Evolutionary conservation across 768 basidiomycete genomes (phyloP).

Genomic region (Podaxis sp.): DNA sequence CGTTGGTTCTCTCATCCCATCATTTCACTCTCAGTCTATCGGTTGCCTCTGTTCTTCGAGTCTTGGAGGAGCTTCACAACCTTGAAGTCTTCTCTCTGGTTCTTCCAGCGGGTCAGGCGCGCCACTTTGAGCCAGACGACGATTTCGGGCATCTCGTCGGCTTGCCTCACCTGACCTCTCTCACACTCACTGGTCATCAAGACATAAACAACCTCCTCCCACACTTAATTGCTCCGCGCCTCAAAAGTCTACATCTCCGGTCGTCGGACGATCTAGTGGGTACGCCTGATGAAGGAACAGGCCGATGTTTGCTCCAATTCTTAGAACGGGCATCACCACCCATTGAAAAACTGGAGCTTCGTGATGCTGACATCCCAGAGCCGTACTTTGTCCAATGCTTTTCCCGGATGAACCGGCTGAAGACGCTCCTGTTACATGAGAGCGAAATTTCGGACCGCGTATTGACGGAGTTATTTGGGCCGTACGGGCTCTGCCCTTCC

Average conservation of each 20-base stretch:
- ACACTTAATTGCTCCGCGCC: constrained; percentile 23
- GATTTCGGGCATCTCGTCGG: constrained; percentile 15
- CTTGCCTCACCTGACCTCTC: constrained; percentile 21
- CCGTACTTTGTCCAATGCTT: constrained; percentile 20
- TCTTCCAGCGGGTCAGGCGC: constrained; percentile 26
- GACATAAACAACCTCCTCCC: constrained; percentile 14
- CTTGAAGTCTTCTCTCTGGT: constrained; percentile 39
- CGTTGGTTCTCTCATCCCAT: constrained; percentile 26
- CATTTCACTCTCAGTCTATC: constrained; percentile 14
- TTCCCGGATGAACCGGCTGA: constrained; percentile 19
- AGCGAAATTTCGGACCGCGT: constrained; percentile 50
- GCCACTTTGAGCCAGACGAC: constrained; percentile 19
- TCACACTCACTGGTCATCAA: constrained; percentile 19
- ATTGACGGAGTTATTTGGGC: constrained; percentile 32
- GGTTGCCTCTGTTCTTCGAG: constrained; percentile 21
- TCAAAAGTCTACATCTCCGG: constrained; percentile 32
- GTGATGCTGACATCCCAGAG: constrained; percentile 22
- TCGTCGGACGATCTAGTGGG: constrained; percentile 29
- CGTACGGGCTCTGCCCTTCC: constrained; percentile 38
- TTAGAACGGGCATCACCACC: constrained; percentile 23
- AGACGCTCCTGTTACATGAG: constrained; percentile 51
- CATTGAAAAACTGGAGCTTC: constrained; percentile 23
- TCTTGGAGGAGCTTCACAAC: constrained; percentile 33
- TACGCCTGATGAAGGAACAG: constrained; percentile 28
- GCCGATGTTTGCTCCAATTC: constrained; percentile 15